A percentile compares a stretch with the other conserved stretches of the same genome.
phyloP scores from a whole-genome alignment of 257 asterid genomes.

The Nicotiana otophora region DNA sequence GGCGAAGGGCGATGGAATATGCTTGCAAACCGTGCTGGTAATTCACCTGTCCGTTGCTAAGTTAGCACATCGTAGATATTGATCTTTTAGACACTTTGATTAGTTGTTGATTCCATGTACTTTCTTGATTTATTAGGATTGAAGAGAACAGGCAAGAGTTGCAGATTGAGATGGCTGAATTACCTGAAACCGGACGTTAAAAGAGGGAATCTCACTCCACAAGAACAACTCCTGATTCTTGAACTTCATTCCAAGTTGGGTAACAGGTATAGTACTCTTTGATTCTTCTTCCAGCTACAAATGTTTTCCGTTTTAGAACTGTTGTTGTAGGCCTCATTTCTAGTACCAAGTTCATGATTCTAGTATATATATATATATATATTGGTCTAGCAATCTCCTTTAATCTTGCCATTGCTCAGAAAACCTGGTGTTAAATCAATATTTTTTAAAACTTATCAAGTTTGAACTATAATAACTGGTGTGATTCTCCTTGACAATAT shows the following conservation, averaged over 20 bases:
- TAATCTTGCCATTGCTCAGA: not conserved
- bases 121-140: constrained; percentile 12
- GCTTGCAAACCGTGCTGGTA: constrained; percentile 33
- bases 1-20: constrained; percentile 43
- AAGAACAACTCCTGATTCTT: constrained; percentile 35
- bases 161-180: constrained; percentile 42
- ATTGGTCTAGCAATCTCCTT: not conserved
- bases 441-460: not conserved
- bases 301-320: not conserved
- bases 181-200: constrained; percentile 39
- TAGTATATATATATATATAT: not conserved
- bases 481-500: not conserved
- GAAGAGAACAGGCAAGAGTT: constrained; percentile 40
- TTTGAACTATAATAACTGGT: no score
- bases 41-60: not conserved
- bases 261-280: constrained; percentile 23
- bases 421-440: not conserved
- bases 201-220: constrained; percentile 32
- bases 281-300: not conserved
- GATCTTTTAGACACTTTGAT: not conserved
- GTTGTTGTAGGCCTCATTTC: not conserved
- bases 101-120: not conserved
- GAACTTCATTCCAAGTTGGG: constrained; percentile 37
- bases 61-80: not conserved
- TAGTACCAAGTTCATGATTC: not conserved